A percentile compares a stretch with the other conserved stretches of the same genome.
Evolutionary conservation across 192 early-diverging fungal genomes (phyloP).

Genomic region (Backusella morwellensis): DNA sequence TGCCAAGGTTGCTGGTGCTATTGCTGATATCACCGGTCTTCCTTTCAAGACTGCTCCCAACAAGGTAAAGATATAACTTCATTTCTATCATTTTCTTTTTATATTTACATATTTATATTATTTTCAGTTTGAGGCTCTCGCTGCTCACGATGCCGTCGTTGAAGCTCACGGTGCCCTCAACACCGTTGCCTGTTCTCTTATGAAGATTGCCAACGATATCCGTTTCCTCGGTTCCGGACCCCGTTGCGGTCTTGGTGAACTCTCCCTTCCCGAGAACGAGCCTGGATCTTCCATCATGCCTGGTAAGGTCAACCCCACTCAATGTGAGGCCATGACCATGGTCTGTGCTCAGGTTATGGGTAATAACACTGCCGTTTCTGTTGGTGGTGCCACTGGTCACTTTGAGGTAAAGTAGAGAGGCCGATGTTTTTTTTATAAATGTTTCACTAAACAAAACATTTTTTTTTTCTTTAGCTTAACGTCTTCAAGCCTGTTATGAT

Average conservation of each 20-base stretch:
- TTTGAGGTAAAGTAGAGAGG: conserved; percentile 69
- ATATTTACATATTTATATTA: conserved; percentile 17
- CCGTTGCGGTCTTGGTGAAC: conserved; percentile 96
- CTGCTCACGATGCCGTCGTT: conserved; percentile 97
- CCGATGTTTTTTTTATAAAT: not conserved
- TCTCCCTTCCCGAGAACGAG: conserved; percentile 97
- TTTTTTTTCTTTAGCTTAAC: conserved; percentile 65
- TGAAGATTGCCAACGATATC: conserved; percentile 99
- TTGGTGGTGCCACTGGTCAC: conserved; percentile 95
- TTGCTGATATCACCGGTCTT: conserved; percentile 83
- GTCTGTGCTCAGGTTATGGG: conserved; percentile 99
- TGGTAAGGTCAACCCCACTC: conserved; percentile 99
- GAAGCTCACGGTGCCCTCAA: conserved; percentile 95
- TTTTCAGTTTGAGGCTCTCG: conserved; percentile 90
- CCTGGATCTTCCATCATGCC: conserved; percentile 99
- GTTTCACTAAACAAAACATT: not conserved
- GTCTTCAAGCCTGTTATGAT: conserved; percentile 99
- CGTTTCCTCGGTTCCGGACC: conserved; percentile 95
- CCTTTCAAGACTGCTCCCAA: conserved; percentile 96
- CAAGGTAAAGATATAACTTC: conserved; percentile 57
- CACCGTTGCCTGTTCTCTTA: conserved; percentile 90
- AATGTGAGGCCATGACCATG: conserved; percentile 99
- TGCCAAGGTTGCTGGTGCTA: conserved; percentile 83
- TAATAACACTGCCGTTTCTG: conserved; percentile 91
- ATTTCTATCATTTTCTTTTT: not conserved